Evolutionary conservation across 1,284 basidiomycete species (phyloP).

Genomic region (Termitomyces sp.): DNA sequence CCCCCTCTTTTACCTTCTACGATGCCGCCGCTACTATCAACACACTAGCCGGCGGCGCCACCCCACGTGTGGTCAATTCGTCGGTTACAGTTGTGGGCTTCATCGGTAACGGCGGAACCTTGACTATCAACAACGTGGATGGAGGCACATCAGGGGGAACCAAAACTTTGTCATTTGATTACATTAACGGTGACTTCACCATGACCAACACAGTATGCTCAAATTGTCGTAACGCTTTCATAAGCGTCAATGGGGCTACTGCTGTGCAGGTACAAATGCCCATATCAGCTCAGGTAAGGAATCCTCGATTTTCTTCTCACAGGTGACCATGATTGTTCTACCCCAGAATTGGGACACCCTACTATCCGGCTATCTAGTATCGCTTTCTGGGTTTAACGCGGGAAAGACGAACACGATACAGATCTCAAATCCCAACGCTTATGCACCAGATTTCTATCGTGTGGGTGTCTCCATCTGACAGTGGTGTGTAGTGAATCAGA

Average conservation of each 20-base stretch:
- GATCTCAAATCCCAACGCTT: conserved; percentile 38
- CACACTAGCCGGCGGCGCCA: conserved; percentile 37
- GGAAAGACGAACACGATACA: conserved; percentile 39
- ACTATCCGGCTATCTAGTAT: conserved; percentile 35
- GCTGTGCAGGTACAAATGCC: conserved; percentile 43
- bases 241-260: conserved; percentile 42
- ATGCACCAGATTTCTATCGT: conserved; percentile 38
- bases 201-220: conserved; percentile 41
- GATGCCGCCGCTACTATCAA: conserved; percentile 32
- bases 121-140: conserved; percentile 39
- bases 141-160: conserved; percentile 39
- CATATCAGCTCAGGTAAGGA: conserved; percentile 41
- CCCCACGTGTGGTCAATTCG: conserved; percentile 33
- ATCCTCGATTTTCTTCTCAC: neutral
- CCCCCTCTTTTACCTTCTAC: conserved; percentile 38
- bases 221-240: conserved; percentile 42
- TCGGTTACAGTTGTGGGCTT: conserved; percentile 39
- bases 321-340: conserved; percentile 5
- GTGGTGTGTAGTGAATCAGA: neutral
- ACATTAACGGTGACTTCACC: conserved; percentile 42
- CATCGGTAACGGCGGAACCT: conserved; percentile 39
- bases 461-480: conserved; percentile 32
- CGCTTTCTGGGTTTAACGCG: conserved; percentile 37
- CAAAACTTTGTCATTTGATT: conserved; percentile 41
- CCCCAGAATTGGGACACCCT: conserved; percentile 41